Conservation (phyloP, 768 basidiomycete species). For the Pulveroboletus sp. region DNA sequence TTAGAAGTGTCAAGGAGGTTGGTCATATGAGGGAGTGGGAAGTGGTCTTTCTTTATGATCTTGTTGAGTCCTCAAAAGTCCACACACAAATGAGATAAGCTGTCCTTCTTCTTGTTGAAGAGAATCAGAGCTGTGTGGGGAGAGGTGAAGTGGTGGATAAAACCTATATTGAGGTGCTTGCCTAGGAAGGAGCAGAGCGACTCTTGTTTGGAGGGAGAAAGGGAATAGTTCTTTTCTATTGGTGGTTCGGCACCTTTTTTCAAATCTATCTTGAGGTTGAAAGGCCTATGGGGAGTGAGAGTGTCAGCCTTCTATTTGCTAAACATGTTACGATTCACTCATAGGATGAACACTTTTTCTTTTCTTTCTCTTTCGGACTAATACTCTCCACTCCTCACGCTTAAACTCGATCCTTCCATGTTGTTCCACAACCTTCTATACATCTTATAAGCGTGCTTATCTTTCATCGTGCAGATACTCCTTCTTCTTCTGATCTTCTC, state of each 20-base stretch:
- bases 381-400: no score
- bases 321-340: no score
- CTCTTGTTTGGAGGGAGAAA: background rate
- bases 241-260: background rate
- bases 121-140: no score
- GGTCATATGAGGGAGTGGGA: constrained; percentile 28
- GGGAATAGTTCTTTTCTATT: background rate
- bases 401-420: no score
- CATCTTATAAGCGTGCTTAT: no score
- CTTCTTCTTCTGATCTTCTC: no score
- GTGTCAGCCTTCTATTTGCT: no score
- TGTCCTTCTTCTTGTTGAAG: background rate
- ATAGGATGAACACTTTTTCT: no score
- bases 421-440: no score
- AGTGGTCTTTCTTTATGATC: constrained; percentile 25
- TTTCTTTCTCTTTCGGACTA: no score
- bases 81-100: constrained; percentile 21
- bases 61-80: constrained; percentile 34
- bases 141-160: no score
- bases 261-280: background rate
- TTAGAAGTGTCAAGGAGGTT: background rate
- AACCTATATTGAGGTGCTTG: background rate
- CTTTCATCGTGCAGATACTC: no score
- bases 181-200: background rate
- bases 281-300: background rate